Evolutionary conservation across 1,284 basidiomycete genomes (phyloP), one percentile per base, ranked within the genome.

Genomic region (Rhodotorula sp.): DNA sequence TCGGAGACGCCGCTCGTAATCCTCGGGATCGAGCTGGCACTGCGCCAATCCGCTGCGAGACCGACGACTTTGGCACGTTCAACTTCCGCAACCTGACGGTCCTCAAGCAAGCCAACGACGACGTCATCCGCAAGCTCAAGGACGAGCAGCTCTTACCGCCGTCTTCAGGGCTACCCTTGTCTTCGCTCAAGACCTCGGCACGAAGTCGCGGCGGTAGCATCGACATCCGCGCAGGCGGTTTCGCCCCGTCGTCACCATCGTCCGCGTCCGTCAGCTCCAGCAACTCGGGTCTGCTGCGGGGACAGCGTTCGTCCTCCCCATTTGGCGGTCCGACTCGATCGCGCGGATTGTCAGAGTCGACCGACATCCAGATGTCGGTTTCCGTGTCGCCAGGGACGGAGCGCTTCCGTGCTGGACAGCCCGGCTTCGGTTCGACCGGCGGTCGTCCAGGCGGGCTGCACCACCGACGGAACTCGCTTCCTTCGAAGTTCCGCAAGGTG

Each of bases 81-180:
- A 94, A 89, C 80, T 99, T 94, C 86, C 98, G 98, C 85, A 99
- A 99, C 78, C 80, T 98, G 58, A 93, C 94, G 0, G 88, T 98
- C 16, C 83, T 99, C 79, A 99, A 99, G 83, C 94, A 98, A 81
- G 94, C 93, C 30, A 99, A 99, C 80, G 96, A 99, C 81, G 94
- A 99, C 79, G 89, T 99, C 74, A 96, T 99, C 77, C 88, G 92
- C 67, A 95, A 96, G 81, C 85, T 99, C 79, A 79, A 81, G 16
- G 79, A 79, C 46, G 84, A 85, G 64, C 81, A 81, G 51, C 62
- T 76, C n/a, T 55, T 76, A 0, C 73, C 71, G 0, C 72, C 62
- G 47, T 37, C 59, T 46, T 59, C 58, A 15, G n/a, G n/a, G 18
- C 24, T 31, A 20, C 44, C 64, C 1, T 13, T 60, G 24, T 44